Conservation (phyloP, 2,329 filamentous ascomycete species). For the Fusarium camptoceras region DNA sequence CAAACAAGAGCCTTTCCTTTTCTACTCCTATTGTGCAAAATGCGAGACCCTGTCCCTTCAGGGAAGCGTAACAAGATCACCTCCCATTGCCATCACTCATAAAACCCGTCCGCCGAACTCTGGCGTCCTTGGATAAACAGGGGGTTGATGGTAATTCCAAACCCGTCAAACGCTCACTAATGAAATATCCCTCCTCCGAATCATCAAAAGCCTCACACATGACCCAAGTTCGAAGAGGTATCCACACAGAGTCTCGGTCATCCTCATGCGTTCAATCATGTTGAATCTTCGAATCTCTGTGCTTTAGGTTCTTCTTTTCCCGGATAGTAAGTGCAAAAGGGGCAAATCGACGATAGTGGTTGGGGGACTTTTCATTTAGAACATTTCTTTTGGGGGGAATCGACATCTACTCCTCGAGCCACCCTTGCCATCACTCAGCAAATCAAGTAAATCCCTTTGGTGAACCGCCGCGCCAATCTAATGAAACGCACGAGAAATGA, state of each 20-base stretch:
- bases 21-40: slow-evolving; percentile 54
- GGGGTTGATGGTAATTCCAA: slow-evolving; percentile 14
- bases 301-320: slow-evolving; percentile 50
- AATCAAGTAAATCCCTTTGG: slow-evolving; percentile 62
- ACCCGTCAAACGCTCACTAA: slow-evolving; percentile 18
- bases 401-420: slow-evolving; percentile 52
- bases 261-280: slow-evolving; percentile 45
- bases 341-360: slow-evolving; percentile 47
- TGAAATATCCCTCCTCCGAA: slow-evolving; percentile 11
- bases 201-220: slow-evolving; percentile 16
- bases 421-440: slow-evolving; percentile 60
- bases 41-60: slow-evolving; percentile 50
- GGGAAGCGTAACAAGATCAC: slow-evolving; percentile 49
- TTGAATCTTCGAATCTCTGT: slow-evolving; percentile 48
- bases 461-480: slow-evolving; percentile 67
- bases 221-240: slow-evolving; percentile 14
- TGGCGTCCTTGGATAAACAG: slow-evolving; percentile 44
- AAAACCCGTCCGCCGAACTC: slow-evolving; percentile 39
- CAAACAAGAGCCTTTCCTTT: slow-evolving; percentile 53
- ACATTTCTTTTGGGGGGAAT: slow-evolving; percentile 49
- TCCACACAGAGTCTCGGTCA: slow-evolving; percentile 41
- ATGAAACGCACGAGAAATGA: slow-evolving; percentile 64
- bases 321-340: slow-evolving; percentile 38
- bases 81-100: slow-evolving; percentile 45
- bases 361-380: slow-evolving; percentile 50